Evolutionary conservation across 108 stramenopile species (phyloP), one percentile per base, ranked within the genome.

Genomic region (Nannochloropsis oceanica): DNA sequence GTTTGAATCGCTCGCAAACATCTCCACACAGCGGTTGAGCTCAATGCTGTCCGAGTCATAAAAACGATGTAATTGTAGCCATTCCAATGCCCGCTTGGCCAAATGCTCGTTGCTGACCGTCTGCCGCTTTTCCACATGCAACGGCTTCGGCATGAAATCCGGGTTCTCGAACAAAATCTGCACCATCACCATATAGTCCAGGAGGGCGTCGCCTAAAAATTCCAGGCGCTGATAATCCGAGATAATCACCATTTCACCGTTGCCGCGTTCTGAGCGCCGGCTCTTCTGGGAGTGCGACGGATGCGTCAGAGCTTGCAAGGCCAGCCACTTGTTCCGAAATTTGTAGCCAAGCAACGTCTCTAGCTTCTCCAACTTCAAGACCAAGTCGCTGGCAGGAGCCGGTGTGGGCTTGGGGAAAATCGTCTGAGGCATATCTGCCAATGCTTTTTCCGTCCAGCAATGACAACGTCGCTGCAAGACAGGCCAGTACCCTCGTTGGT

Each of bases 291-390:
- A 85, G 85, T 83, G 80, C 9, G 85, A 86, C 8, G 88, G 86
- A 86, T 90, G 89, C 1, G 89, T 90, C 27, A 89, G 44, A 27
- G 89, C 89, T 44, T 90, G 89, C 82, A 89, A 50, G 83, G 85
- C 82, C 14, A 89, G 85, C 88, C 88, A 89, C 7, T 86, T 86
- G 80, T 86, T 46, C 42, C 27, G 82, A 85, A 89, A 89, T 13
- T 79, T 85, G 80, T 89, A 89, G 82, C 79, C 79, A 12, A 89
- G 85, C 13, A 22, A 12, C 13, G 43, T 42, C 83, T 89, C 88
- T 22, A 89, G 82, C 42, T 79, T 80, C 14, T 46, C 26, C 81
- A 89, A 59, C 44, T 87, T 83, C 59, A 73, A 5, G 59, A 73
- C 59, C 59, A 73, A 73, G n/a, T 73, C 59, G 10, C 22, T 73